Conservation (phyloP, 2,329 filamentous ascomycete species). For the Phyllosticta citriasiana region DNA sequence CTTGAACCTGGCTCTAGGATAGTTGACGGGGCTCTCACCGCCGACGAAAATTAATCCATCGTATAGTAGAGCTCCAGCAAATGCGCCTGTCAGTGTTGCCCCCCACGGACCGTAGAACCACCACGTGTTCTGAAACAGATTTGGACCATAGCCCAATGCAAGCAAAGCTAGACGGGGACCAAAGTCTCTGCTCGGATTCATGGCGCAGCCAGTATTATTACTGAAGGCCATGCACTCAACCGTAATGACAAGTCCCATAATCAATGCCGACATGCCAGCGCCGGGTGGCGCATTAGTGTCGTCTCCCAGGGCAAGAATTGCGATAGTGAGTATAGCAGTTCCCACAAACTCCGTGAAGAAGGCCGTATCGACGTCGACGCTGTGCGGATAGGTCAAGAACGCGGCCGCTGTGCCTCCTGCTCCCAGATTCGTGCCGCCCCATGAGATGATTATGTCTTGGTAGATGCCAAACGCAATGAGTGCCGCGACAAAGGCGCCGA, state of each 20-base stretch:
- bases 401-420: slow-evolving; percentile 17
- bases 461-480: slow-evolving; percentile 28
- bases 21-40: slow-evolving; percentile 29
- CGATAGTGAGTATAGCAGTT: slow-evolving; percentile 20
- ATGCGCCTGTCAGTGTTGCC: slow-evolving; percentile 23
- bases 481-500: slow-evolving; percentile 26
- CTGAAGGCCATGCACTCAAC: slow-evolving; percentile 14
- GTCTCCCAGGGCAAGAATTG: slow-evolving; percentile 30
- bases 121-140: slow-evolving; percentile 18
- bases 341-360: slow-evolving; percentile 31
- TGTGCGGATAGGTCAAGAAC: slow-evolving; percentile 21
- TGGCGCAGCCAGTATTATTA: slow-evolving; percentile 28
- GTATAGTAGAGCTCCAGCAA: slow-evolving; percentile 25
- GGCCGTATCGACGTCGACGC: slow-evolving; percentile 20
- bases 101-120: slow-evolving; percentile 29
- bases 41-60: slow-evolving; percentile 30
- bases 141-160: slow-evolving; percentile 24
- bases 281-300: slow-evolving; percentile 36
- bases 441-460: slow-evolving; percentile 23
- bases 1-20: slow-evolving; percentile 3
- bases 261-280: slow-evolving; percentile 31
- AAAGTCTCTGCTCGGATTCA: slow-evolving; percentile 29
- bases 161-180: slow-evolving; percentile 24
- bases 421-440: slow-evolving; percentile 12
- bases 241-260: slow-evolving; percentile 15